Conservation (phyloP, 768 basidiomycete genomes). For the Auricularia auricula-judae region DNA sequence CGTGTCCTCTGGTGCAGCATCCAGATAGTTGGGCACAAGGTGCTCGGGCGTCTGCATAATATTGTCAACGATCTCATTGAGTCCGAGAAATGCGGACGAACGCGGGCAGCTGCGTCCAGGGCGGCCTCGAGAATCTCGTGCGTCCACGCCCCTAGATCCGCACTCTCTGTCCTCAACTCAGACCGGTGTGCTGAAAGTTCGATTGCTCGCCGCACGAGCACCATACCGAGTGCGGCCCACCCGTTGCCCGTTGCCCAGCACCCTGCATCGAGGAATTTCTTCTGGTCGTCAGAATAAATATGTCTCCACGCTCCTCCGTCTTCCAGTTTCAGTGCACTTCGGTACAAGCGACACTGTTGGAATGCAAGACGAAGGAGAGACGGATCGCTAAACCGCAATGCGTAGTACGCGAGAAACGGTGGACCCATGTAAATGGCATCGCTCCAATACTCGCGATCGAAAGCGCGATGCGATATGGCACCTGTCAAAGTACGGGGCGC, state of each 20-base stretch:
- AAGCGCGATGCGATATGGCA: slow-evolving; percentile 30
- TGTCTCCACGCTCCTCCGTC: neutral
- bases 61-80: neutral
- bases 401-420: neutral
- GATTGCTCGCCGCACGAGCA: neutral
- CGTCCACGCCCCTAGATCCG: neutral
- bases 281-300: neutral
- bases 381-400: neutral
- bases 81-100: neutral
- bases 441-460: slow-evolving; percentile 22
- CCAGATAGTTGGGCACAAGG: neutral
- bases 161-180: neutral
- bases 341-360: neutral
- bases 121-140: neutral
- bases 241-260: neutral
- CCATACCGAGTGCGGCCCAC: neutral
- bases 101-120: neutral
- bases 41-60: neutral
- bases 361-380: neutral
- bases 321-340: neutral
- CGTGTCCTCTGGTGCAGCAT: neutral
- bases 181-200: neutral
- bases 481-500: slow-evolving; percentile 24
- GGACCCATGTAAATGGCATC: neutral
- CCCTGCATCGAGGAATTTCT: neutral